Conservation (phyloP, 73 alveolate species). For the Diophrys sp. region DNA sequence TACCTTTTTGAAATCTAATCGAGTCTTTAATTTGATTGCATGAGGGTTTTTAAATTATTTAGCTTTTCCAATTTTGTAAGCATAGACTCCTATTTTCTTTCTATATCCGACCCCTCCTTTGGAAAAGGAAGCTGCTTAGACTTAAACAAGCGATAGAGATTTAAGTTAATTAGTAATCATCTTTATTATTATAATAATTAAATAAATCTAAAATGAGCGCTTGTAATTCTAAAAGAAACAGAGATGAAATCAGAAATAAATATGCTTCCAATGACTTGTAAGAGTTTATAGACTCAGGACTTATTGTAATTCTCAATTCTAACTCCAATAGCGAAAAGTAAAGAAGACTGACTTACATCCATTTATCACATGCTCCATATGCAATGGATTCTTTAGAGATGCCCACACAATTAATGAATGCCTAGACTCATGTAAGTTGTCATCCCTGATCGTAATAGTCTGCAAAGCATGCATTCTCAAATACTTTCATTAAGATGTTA, state of each 20-base stretch:
- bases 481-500: slow-evolving; percentile 43
- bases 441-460: slow-evolving; percentile 13
- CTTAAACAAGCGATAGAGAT: too few relatives aligned
- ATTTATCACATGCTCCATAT: slow-evolving; percentile 60
- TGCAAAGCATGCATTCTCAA: slow-evolving; percentile 51
- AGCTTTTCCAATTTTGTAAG: slow-evolving; percentile 27
- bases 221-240: neutral
- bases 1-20: slow-evolving; percentile 6
- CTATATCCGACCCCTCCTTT: slow-evolving; percentile 30
- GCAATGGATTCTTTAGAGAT: slow-evolving; percentile 68
- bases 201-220: neutral
- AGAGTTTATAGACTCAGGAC: neutral
- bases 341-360: slow-evolving; percentile 52
- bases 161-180: too few relatives aligned
- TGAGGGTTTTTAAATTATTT: slow-evolving; percentile 42
- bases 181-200: too few relatives aligned
- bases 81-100: slow-evolving; percentile 50
- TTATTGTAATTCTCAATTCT: neutral
- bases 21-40: slow-evolving; percentile 30
- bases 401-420: slow-evolving; percentile 80
- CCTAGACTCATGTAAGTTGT: slow-evolving; percentile 67
- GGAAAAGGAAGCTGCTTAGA: too few relatives aligned
- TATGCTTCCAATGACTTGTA: neutral
- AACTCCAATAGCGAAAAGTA: slow-evolving; percentile 35
- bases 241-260: neutral